Evolutionary conservation across 2,329 filamentous ascomycete species (phyloP).

Genomic region (Hortaea werneckii): DNA sequence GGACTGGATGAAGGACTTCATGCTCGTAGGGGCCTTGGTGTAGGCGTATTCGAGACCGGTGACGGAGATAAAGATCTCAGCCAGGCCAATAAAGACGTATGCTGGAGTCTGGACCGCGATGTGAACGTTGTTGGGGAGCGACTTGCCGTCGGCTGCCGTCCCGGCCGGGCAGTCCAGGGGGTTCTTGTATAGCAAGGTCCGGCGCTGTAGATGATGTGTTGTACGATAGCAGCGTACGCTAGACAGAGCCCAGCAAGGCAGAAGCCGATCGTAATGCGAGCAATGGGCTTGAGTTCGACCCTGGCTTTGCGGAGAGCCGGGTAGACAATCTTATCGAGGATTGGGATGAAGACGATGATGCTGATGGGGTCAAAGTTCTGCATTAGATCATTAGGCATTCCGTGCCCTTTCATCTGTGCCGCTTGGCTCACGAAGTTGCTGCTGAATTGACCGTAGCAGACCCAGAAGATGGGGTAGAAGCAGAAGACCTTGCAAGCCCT

Average conservation of each 20-base stretch:
- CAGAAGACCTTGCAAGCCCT: constrained; percentile 60
- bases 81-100: constrained; percentile 36
- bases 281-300: constrained; percentile 39
- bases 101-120: constrained; percentile 37
- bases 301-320: constrained; percentile 32
- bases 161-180: constrained; percentile 31
- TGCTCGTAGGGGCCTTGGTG: constrained; percentile 35
- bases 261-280: constrained; percentile 44
- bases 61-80: constrained; percentile 38
- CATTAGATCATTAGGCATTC: constrained; percentile 39
- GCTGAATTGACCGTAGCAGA: constrained; percentile 28
- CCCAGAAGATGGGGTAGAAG: constrained; percentile 36
- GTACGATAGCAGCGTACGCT: constrained; percentile 47
- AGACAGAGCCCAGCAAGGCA: constrained; percentile 44
- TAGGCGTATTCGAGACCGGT: constrained; percentile 40
- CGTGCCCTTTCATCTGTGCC: constrained; percentile 36
- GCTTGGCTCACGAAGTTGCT: constrained; percentile 41
- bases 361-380: constrained; percentile 39
- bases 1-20: constrained; percentile 42
- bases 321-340: constrained; percentile 37
- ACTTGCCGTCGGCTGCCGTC: constrained; percentile 18
- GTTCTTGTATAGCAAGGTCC: constrained; percentile 43
- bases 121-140: constrained; percentile 33
- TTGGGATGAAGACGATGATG: constrained; percentile 37
- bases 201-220: constrained; percentile 45